Percentiles rank a stretch among this genome's conserved stretches.
Conservation (phyloP, 2,329 filamentous ascomycete genomes). For the Eutypa lata region DNA sequence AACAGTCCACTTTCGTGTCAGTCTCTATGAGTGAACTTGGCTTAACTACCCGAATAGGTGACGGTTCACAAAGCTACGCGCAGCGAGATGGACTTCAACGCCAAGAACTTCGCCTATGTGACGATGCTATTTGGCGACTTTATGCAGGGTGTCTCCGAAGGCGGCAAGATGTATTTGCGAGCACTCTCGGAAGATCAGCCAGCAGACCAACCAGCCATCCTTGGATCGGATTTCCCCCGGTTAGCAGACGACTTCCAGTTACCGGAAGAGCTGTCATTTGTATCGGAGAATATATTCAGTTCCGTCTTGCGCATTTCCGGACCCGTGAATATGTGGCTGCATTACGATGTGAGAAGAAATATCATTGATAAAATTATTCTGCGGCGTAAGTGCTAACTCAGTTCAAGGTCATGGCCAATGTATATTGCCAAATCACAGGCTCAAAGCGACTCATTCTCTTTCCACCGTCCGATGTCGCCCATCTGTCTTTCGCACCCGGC, state of each 20-base stretch:
- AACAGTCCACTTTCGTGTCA: background rate
- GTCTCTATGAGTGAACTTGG: background rate
- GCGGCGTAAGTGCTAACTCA: conserved; percentile 2
- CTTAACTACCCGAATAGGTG: conserved; percentile 43
- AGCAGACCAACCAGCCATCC: conserved; percentile 64
- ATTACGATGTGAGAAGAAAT: conserved; percentile 66
- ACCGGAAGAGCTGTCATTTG: conserved; percentile 57
- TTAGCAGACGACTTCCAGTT: conserved; percentile 69
- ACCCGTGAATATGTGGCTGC: conserved; percentile 81
- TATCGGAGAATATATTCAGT: conserved; percentile 66
- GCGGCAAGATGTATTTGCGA: conserved; percentile 71
- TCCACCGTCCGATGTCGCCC: conserved; percentile 69
- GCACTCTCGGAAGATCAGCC: conserved; percentile 69
- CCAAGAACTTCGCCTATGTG: conserved; percentile 78
- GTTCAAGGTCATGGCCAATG: conserved; percentile 74
- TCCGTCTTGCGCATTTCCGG: conserved; percentile 79
- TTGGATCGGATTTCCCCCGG: conserved; percentile 68
- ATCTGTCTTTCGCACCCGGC: conserved; percentile 70
- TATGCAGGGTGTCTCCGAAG: conserved; percentile 55
- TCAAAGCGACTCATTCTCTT: conserved; percentile 73
- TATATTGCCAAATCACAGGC: conserved; percentile 76
- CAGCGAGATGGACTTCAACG: conserved; percentile 73
- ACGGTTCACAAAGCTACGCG: conserved; percentile 68
- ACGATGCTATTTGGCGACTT: conserved; percentile 67
- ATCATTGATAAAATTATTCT: background rate